Evolutionary conservation across 2,329 filamentous ascomycete genomes (phyloP).

Genomic region (Dactylonectria estremocensis): DNA sequence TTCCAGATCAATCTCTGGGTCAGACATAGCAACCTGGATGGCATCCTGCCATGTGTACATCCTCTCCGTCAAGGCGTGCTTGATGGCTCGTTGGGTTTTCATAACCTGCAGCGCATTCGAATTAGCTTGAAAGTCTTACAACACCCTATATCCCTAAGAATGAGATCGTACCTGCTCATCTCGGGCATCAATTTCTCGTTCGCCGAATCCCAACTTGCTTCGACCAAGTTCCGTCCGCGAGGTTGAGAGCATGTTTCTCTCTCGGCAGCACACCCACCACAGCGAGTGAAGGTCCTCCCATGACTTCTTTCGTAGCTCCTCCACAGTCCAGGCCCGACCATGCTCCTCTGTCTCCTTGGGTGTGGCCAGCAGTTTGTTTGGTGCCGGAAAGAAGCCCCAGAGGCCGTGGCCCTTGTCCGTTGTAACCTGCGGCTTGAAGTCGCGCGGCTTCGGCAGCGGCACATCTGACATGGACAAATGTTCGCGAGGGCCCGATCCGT

Average conservation of each 20-base stretch:
- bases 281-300: conserved; percentile 94
- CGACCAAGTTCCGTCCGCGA: conserved; percentile 78
- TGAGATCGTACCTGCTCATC: conserved; percentile 74
- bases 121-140: conserved; percentile 28
- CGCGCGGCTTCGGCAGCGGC: conserved; percentile 79
- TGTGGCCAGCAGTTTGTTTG: conserved; percentile 77
- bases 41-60: conserved; percentile 92
- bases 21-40: conserved; percentile 73
- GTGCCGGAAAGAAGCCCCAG: conserved; percentile 89
- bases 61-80: conserved; percentile 87
- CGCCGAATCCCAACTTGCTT: conserved; percentile 80
- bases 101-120: conserved; percentile 69
- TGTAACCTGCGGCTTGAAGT: conserved; percentile 71
- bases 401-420: conserved; percentile 86
- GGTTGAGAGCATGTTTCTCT: conserved; percentile 91
- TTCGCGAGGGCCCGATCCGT: conserved; percentile 81
- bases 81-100: conserved; percentile 85
- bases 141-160: background rate
- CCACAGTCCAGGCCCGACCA: conserved; percentile 86
- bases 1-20: conserved; percentile 76
- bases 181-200: conserved; percentile 75
- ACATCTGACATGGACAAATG: conserved; percentile 81
- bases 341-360: conserved; percentile 80
- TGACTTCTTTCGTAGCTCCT: conserved; percentile 89
- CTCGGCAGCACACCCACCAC: conserved; percentile 95